These are phyloP conservation scores for Fagopyrum esculentum DNA, from an alignment of 148 eudicot species.

Conservation along the genomic window DNA sequence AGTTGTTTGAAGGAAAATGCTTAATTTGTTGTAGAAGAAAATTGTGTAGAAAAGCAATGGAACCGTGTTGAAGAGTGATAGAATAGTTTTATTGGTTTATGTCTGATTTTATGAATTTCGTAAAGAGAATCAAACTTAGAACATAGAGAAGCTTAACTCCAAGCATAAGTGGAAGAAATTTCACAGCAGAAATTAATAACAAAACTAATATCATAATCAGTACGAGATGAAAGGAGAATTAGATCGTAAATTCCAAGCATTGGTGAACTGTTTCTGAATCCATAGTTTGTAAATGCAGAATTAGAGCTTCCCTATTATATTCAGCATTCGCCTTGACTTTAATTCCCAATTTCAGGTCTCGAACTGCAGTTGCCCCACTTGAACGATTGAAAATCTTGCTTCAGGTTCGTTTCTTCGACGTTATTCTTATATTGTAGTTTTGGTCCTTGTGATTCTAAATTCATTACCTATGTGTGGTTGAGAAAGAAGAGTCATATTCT, in stretches of 20 bases:
- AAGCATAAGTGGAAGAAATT: too few relatives aligned
- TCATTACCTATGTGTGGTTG: background rate
- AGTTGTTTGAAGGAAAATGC: too few relatives aligned
- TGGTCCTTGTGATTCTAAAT: background rate
- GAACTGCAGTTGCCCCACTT: conserved; percentile 89
- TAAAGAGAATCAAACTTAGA: too few relatives aligned
- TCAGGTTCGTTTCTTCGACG: conserved; percentile 43
- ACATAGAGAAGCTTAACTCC: too few relatives aligned
- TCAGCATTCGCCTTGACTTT: background rate
- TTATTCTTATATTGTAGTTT: background rate
- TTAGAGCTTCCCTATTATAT: background rate
- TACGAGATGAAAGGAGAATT: too few relatives aligned
- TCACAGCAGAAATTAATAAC: too few relatives aligned
- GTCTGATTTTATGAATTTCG: background rate
- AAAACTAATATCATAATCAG: too few relatives aligned
- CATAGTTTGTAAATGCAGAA: background rate
- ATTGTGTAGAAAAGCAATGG: background rate
- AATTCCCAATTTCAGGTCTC: conserved; percentile 45
- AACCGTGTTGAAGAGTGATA: background rate
- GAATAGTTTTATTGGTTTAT: background rate
- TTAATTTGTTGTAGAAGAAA: background rate
- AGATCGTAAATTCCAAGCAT: background rate
- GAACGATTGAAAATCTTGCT: conserved; percentile 79
- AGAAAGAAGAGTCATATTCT: background rate
- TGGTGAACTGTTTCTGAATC: background rate